Evolutionary conservation across 371 early-diverging fungal species (phyloP), one percentile per base, ranked within the genome.

Genomic region (Mucor velutinosus): DNA sequence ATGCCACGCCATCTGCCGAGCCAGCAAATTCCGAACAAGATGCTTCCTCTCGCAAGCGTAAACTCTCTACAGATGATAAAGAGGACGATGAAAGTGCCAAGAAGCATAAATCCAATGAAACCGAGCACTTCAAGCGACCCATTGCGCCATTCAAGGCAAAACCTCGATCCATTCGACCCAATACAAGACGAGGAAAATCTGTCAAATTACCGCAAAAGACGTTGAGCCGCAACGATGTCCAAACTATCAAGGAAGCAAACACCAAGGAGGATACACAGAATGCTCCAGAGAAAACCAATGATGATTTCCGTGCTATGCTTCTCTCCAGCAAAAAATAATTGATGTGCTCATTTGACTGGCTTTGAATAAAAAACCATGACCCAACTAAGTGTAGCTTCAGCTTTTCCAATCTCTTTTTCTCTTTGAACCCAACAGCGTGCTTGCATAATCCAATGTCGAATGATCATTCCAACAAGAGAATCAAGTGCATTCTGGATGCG

Each of bases 221-320:
- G 0, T 33, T 47, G 7, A 41, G 45, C 29, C 23, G 33, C 3
- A 43, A 19, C 19, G 53, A 37, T 45, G 59, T 45, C 29, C 39
- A 23, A 37, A 53, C 21, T 15, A 27, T 53, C 15, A 53, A 53
- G 14, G 53, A 53, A 27, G 55, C 43, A 55, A 5, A 63, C 3
- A 19, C 30, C 41, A 17, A 32, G 32, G 63, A 63, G 33, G 27
- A 35, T n/a, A 3, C 14, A 11, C n/a, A 5, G 23, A 35, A 32
- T 35, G 58, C 5, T 7, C 62, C 65, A 10, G 27, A 53, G 27
- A 74, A 74, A 53, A 67, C 65, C 32, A 79, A 82, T 59, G 73
- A 77, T 56, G 82, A 82, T 65, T 82, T 82, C 41, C 55, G 82
- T 15, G 75, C 76, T 12, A 69, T 82, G 75, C 59, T 82, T 25